Conservation (phyloP, 2,329 filamentous ascomycete genomes). For the Tolypocladium nubicola region DNA sequence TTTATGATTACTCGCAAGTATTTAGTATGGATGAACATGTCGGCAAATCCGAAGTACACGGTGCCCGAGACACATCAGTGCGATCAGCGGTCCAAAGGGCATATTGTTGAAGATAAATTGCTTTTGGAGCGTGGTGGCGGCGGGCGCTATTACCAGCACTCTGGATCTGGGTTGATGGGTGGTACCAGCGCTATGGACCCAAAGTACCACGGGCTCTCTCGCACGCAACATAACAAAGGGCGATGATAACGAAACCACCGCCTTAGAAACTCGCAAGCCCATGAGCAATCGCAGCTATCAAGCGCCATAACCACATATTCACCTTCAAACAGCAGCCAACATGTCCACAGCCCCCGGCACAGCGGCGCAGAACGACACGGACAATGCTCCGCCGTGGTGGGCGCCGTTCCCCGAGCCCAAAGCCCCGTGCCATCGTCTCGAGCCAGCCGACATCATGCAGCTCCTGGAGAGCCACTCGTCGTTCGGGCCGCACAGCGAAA, state of each 20-base stretch:
- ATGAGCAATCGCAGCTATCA: neutral
- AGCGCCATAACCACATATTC: neutral
- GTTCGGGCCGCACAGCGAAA: constrained; percentile 12
- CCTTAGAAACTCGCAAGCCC: neutral
- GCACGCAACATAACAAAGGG: neutral
- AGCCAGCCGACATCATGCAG: constrained; percentile 26
- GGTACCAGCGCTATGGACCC: neutral
- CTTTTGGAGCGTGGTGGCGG: neutral
- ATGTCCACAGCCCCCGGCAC: neutral
- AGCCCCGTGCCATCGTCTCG: constrained; percentile 25
- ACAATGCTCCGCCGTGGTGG: constrained; percentile 23
- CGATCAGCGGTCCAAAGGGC: neutral
- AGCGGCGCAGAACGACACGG: constrained; percentile 2
- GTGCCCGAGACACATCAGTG: neutral
- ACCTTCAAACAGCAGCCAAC: neutral
- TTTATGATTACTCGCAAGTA: neutral
- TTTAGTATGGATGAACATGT: neutral
- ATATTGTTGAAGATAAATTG: neutral
- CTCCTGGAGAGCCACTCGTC: constrained; percentile 27
- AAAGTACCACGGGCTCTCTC: neutral
- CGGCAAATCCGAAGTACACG: neutral
- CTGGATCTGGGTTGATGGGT: neutral
- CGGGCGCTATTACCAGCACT: neutral
- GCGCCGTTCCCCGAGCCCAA: constrained; percentile 31
- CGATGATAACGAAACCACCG: neutral